phyloP scores from a whole-genome alignment of 306 rosid species.

The Parietaria judaica region DNA sequence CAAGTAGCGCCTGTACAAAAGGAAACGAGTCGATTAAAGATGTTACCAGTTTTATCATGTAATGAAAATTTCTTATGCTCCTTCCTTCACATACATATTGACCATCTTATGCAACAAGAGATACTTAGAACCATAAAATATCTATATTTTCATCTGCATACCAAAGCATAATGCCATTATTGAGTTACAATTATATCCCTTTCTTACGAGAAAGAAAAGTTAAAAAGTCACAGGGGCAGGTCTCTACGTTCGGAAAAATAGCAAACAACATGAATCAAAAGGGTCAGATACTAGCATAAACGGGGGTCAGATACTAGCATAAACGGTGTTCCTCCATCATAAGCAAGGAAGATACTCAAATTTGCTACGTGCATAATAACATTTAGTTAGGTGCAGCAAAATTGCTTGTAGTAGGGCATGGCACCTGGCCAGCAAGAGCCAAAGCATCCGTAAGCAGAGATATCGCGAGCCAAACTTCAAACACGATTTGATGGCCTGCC shows the following conservation, averaged over 20 bases:
- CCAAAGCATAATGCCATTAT: not conserved
- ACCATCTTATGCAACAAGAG: not conserved
- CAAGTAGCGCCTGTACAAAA: conserved; percentile 71
- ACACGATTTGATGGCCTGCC: conserved; percentile 93
- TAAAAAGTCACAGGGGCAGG: too few relatives aligned
- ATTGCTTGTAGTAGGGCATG: not conserved
- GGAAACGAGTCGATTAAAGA: conserved; percentile 11
- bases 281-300: too few relatives aligned
- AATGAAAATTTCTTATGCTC: not conserved
- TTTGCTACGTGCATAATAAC: too few relatives aligned
- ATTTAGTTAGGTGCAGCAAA: too few relatives aligned
- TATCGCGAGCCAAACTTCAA: conserved; percentile 82
- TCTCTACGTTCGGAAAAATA: too few relatives aligned
- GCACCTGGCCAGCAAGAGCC: conserved; percentile 93
- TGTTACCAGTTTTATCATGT: conserved; percentile 7
- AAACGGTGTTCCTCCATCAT: too few relatives aligned
- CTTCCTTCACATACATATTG: not conserved
- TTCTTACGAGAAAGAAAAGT: too few relatives aligned
- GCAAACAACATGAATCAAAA: too few relatives aligned
- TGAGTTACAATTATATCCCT: too few relatives aligned
- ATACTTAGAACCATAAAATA: not conserved
- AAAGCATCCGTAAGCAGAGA: conserved; percentile 91
- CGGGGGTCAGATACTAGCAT: too few relatives aligned
- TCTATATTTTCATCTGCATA: not conserved
- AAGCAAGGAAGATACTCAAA: too few relatives aligned